A percentile compares a stretch with the other conserved stretches of the same genome.
phyloP scores from a whole-genome alignment of 345 rosid species.

The Aquilaria yunnanensis region DNA sequence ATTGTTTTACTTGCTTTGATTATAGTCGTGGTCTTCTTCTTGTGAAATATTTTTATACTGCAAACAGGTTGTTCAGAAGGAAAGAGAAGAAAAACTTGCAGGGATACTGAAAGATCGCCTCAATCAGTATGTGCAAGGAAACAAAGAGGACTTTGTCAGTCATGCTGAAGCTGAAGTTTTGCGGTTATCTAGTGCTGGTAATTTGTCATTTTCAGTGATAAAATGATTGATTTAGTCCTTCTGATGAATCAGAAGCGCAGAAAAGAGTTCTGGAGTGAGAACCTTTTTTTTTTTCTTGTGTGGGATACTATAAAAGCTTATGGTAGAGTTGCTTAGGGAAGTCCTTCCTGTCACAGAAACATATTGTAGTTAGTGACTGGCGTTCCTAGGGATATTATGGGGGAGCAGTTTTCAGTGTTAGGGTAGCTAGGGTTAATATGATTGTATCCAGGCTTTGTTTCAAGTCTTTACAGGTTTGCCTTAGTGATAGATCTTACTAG shows the following conservation, averaged over 20 bases:
- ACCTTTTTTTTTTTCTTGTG: not conserved
- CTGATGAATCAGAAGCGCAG: not conserved
- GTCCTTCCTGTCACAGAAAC: not conserved
- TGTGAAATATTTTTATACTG: constrained; percentile 9
- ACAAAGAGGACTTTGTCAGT: constrained; percentile 59
- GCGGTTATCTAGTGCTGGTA: constrained; percentile 90
- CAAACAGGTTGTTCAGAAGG: constrained; percentile 82
- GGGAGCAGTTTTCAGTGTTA: too few relatives aligned
- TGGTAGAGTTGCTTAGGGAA: not conserved
- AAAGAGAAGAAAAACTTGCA: constrained; percentile 92
- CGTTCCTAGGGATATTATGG: not conserved
- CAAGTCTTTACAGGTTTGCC: too few relatives aligned
- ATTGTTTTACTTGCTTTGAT: not conserved
- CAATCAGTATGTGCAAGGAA: constrained; percentile 63
- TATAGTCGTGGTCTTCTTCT: not conserved
- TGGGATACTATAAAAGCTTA: not conserved
- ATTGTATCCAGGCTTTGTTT: too few relatives aligned
- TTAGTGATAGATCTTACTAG: too few relatives aligned
- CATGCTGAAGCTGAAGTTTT: constrained; percentile 80
- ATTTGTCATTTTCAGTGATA: constrained; percentile 2
- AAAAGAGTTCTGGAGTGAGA: not conserved
- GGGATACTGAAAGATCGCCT: constrained; percentile 66
- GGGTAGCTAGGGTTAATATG: too few relatives aligned
- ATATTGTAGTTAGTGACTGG: not conserved
- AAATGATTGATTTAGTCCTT: not conserved